phyloP scores from a whole-genome alignment of 164 flowering plant species.

The Liquidambar formosana region DNA sequence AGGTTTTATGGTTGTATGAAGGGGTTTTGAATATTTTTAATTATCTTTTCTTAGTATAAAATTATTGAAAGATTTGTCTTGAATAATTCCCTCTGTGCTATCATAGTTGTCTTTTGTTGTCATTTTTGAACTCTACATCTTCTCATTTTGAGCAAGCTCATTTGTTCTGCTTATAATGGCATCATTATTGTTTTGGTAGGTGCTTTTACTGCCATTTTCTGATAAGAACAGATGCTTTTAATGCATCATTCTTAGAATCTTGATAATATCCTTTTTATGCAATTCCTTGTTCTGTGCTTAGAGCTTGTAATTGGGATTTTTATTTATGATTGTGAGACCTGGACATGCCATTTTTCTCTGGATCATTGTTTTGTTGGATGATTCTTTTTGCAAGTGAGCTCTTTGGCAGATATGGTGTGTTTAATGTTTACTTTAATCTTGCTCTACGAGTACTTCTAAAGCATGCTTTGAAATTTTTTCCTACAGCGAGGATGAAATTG shows the following conservation, averaged over 20 bases:
- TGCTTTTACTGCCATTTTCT: background rate
- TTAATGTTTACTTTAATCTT: background rate
- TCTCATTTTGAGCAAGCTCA: background rate
- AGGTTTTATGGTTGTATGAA: too few species aligned
- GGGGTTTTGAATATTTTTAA: too few species aligned
- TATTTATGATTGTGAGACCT: background rate
- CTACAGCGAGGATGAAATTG: slow-evolving; percentile 96
- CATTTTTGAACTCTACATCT: background rate
- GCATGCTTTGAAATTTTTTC: slow-evolving; percentile 10
- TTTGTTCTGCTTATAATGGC: background rate
- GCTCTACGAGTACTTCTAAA: background rate
- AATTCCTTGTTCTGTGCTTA: background rate
- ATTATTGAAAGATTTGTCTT: too few species aligned
- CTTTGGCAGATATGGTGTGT: background rate
- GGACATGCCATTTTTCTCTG: background rate
- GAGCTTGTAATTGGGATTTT: background rate
- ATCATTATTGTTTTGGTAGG: too few species aligned
- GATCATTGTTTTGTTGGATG: slow-evolving; percentile 7
- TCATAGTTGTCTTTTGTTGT: background rate
- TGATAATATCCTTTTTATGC: background rate
- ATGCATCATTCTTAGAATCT: background rate
- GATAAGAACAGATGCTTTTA: background rate
- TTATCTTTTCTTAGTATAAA: too few species aligned
- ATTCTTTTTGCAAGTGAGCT: background rate
- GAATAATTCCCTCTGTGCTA: too few species aligned